Conservation (phyloP, 768 basidiomycete species). For the Galerina sulciceps region DNA sequence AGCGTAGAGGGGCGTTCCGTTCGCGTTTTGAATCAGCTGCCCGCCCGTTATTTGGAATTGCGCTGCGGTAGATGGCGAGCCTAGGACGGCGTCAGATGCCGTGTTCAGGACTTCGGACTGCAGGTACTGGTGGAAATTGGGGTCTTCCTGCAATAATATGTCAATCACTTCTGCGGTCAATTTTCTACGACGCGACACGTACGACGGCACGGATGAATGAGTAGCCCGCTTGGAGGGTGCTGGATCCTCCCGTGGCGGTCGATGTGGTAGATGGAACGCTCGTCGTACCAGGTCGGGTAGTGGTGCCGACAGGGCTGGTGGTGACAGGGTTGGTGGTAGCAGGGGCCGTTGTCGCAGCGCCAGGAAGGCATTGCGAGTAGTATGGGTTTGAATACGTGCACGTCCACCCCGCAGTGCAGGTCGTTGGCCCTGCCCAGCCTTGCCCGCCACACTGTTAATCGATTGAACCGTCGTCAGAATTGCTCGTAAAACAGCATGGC, state of each 20-base stretch:
- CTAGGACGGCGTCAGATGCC: slow-evolving; percentile 53
- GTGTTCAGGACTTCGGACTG: slow-evolving; percentile 50
- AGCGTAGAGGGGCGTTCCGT: slow-evolving; percentile 50
- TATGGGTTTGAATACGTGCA: slow-evolving; percentile 49
- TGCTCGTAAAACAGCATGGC: not conserved
- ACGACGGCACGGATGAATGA: slow-evolving; percentile 65
- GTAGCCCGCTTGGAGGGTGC: slow-evolving; percentile 52
- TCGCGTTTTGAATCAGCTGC: slow-evolving; percentile 56
- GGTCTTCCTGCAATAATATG: slow-evolving; percentile 17
- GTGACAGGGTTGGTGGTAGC: slow-evolving; percentile 22
- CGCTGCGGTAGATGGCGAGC: slow-evolving; percentile 51
- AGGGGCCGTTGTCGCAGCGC: slow-evolving; percentile 32
- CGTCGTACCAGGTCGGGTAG: slow-evolving; percentile 3
- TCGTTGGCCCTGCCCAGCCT: slow-evolving; percentile 55
- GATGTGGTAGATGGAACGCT: slow-evolving; percentile 13
- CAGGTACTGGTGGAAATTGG: slow-evolving; percentile 43
- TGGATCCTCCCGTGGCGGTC: slow-evolving; percentile 27
- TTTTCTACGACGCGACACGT: slow-evolving; percentile 19
- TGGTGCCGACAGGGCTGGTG: slow-evolving; percentile 30
- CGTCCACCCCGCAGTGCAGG: slow-evolving; percentile 49
- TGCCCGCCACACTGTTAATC: slow-evolving; percentile 51
- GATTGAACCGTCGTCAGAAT: not conserved
- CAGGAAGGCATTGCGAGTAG: slow-evolving; percentile 62
- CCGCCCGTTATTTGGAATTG: slow-evolving; percentile 61
- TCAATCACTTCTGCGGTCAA: not conserved